Conservation (phyloP, 495 filamentous ascomycete species). For the Talaromyces trachyspermus region DNA sequence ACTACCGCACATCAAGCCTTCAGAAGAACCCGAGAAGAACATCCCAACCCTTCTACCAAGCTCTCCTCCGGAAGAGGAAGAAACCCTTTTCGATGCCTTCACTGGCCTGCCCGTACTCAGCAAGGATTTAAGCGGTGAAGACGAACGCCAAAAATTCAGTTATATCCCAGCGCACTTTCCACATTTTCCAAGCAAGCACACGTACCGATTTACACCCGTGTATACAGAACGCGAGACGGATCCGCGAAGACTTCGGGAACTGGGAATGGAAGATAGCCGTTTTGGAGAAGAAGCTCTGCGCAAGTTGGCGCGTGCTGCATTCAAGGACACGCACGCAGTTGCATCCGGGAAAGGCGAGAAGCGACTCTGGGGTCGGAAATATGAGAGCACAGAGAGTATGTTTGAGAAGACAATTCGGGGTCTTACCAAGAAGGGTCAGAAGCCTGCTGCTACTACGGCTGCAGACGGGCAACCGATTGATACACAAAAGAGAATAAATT, state of each 20-base stretch:
- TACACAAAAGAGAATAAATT: constrained; percentile 28
- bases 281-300: constrained; percentile 67
- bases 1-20: constrained; percentile 28
- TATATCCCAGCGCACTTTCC: constrained; percentile 66
- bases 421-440: constrained; percentile 28
- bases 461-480: constrained; percentile 19
- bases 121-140: constrained; percentile 43
- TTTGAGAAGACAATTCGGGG: constrained; percentile 41
- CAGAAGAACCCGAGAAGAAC: constrained; percentile 24
- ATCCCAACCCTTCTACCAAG: constrained; percentile 32
- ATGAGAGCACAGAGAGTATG: constrained; percentile 41
- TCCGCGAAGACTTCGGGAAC: constrained; percentile 63
- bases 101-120: constrained; percentile 42
- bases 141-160: constrained; percentile 37
- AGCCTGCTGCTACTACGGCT: constrained; percentile 10
- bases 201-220: constrained; percentile 60
- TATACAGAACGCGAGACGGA: constrained; percentile 60
- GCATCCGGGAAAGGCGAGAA: constrained; percentile 31
- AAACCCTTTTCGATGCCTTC: constrained; percentile 19
- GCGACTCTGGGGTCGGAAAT: constrained; percentile 36
- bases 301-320: constrained; percentile 50
- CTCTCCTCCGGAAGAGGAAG: constrained; percentile 39
- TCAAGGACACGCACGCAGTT: constrained; percentile 31
- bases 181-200: constrained; percentile 63
- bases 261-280: constrained; percentile 63